A percentile compares a stretch with the other conserved stretches of the same genome.
phyloP scores from a whole-genome alignment of 257 asterid species.

The Capsicum pubescens region DNA sequence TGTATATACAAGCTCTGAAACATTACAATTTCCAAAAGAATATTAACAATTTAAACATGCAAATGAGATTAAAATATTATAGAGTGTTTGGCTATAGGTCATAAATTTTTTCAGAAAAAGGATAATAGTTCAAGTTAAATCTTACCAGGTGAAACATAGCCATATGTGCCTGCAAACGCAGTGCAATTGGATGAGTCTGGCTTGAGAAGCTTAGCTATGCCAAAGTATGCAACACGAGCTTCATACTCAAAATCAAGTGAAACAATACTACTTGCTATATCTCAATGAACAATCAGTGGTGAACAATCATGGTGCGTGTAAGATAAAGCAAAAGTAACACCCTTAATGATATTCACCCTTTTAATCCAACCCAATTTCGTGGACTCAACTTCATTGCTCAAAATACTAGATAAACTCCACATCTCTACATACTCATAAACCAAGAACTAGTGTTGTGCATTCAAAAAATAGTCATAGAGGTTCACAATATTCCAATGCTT shows the following conservation, averaged over 20 bases:
- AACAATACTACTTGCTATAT: conserved; percentile 22
- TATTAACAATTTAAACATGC: not conserved
- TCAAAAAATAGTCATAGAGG: conserved; percentile 24
- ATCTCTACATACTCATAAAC: conserved; percentile 26
- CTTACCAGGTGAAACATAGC: conserved; percentile 15
- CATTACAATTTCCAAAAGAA: too few relatives aligned
- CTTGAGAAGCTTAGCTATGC: not conserved
- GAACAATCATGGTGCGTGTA: conserved; percentile 30
- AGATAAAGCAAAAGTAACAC: not conserved
- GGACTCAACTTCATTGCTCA: not conserved
- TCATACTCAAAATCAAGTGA: not conserved
- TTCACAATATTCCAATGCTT: conserved; percentile 20
- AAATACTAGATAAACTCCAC: not conserved
- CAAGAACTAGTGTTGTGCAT: conserved; percentile 23
- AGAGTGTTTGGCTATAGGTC: not conserved
- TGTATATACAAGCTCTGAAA: conserved; percentile 23
- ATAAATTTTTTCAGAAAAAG: not conserved
- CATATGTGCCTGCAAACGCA: not conserved
- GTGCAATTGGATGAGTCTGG: not conserved
- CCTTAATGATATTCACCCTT: conserved; percentile 22
- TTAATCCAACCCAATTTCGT: conserved; percentile 7
- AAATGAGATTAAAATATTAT: not conserved
- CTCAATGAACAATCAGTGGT: conserved; percentile 26
- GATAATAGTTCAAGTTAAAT: not conserved
- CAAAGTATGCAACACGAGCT: not conserved